Evolutionary conservation across 257 asterid species (phyloP).

Genomic region (Petrea volubilis): DNA sequence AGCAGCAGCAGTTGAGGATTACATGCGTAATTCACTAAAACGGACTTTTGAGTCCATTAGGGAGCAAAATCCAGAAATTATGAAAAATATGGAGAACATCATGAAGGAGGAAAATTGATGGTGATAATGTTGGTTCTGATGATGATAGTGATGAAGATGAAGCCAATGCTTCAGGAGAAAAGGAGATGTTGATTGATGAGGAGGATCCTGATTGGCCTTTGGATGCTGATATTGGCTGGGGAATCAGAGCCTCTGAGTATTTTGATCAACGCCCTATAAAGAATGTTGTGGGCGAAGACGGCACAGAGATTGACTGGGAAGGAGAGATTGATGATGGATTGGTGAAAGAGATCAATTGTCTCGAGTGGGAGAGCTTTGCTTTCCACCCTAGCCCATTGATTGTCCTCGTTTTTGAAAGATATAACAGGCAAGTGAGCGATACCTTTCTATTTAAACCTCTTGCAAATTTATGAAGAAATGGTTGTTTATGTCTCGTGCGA

Average conservation of each 20-base stretch:
- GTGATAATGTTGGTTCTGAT: slow-evolving; percentile 30
- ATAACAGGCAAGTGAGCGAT: slow-evolving; percentile 57
- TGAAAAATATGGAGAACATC: slow-evolving; percentile 53
- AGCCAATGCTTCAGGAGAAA: slow-evolving; percentile 24
- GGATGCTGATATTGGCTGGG: slow-evolving; percentile 98
- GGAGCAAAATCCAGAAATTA: slow-evolving; percentile 65
- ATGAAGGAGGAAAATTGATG: slow-evolving; percentile 56
- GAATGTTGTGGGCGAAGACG: slow-evolving; percentile 78
- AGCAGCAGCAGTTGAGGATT: slow-evolving; percentile 95
- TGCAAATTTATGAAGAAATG: neutral
- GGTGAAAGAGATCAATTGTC: slow-evolving; percentile 90
- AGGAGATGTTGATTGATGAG: slow-evolving; percentile 65
- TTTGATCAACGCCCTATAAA: slow-evolving; percentile 79
- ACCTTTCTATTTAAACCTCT: neutral
- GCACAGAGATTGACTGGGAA: slow-evolving; percentile 84
- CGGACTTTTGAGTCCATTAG: slow-evolving; percentile 65
- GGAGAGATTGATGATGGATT: slow-evolving; percentile 80
- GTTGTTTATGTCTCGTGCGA: too few species aligned
- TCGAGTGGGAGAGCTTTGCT: slow-evolving; percentile 99
- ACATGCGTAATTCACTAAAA: slow-evolving; percentile 58
- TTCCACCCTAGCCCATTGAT: slow-evolving; percentile 95
- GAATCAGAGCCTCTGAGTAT: slow-evolving; percentile 90
- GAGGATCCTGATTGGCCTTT: slow-evolving; percentile 95
- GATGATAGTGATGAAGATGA: slow-evolving; percentile 41
- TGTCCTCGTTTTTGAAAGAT: slow-evolving; percentile 86